These are phyloP conservation scores for Salix udensis DNA, from an alignment of 345 rosid species.

Conservation along the genomic window DNA sequence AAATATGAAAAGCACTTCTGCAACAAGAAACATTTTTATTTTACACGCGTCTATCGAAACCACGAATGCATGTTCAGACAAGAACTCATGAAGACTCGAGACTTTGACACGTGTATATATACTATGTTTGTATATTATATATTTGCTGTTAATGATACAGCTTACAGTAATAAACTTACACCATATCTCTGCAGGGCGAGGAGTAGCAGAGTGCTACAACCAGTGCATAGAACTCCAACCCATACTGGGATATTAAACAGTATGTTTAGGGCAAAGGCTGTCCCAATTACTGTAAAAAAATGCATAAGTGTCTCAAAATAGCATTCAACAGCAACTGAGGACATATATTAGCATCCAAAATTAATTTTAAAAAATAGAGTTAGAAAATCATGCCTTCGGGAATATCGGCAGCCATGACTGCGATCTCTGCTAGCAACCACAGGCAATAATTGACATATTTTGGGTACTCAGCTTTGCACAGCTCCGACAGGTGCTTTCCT, in stretches of 20 bases:
- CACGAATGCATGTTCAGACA: neutral
- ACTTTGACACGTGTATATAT: neutral
- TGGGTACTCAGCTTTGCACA: slow-evolving; percentile 70
- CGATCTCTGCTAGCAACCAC: slow-evolving; percentile 61
- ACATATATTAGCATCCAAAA: neutral
- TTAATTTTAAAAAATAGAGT: neutral
- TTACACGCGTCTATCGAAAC: neutral
- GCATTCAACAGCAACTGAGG: neutral
- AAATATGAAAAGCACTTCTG: neutral
- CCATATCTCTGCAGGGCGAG: slow-evolving; percentile 64
- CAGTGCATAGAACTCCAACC: slow-evolving; percentile 55
- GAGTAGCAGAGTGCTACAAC: slow-evolving; percentile 55
- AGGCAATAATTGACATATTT: slow-evolving; percentile 42
- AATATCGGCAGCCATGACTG: slow-evolving; percentile 73
- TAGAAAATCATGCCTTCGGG: slow-evolving; percentile 49
- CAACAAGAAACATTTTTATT: neutral
- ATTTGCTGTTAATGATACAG: neutral
- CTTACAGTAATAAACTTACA: slow-evolving; percentile 17
- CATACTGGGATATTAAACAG: slow-evolving; percentile 50
- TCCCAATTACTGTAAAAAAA: slow-evolving; percentile 60
- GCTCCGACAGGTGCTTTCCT: slow-evolving; percentile 67
- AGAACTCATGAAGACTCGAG: neutral
- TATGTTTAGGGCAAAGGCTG: slow-evolving; percentile 58
- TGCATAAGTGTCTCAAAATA: neutral
- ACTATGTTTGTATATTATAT: neutral